Evolutionary conservation across 2,329 filamentous ascomycete genomes (phyloP).

Genomic region (Tolypocladium amazonense): DNA sequence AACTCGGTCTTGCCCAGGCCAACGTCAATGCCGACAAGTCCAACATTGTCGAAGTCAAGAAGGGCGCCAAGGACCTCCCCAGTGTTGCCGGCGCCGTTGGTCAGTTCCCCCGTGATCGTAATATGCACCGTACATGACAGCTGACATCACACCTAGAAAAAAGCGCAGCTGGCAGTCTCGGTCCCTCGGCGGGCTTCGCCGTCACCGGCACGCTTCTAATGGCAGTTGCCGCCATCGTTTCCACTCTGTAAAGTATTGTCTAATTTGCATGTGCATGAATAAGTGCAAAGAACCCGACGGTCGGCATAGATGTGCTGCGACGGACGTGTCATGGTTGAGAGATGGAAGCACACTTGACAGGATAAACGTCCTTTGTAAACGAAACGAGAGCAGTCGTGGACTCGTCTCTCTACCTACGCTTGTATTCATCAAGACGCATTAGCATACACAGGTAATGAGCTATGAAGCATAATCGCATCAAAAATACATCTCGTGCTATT

Average conservation of each 20-base stretch:
- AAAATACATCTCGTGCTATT: not conserved
- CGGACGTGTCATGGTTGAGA: not conserved
- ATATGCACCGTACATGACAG: not conserved
- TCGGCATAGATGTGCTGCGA: not conserved
- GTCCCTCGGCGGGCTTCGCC: slow-evolving; percentile 5
- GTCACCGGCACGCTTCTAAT: slow-evolving; percentile 8
- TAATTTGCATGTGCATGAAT: not conserved
- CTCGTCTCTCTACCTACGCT: not conserved
- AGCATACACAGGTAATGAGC: not conserved
- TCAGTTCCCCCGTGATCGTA: slow-evolving; percentile 7
- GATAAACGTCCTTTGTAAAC: not conserved
- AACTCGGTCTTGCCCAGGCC: slow-evolving; percentile 42
- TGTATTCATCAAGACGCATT: not conserved
- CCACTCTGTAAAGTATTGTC: not conserved
- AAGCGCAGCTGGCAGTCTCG: slow-evolving; percentile 9
- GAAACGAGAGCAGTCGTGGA: not conserved
- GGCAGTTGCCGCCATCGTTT: slow-evolving; percentile 7
- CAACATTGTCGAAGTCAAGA: slow-evolving; percentile 34
- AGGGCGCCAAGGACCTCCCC: slow-evolving; percentile 27
- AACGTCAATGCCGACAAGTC: slow-evolving; percentile 34
- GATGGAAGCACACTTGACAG: not conserved
- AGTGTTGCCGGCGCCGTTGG: slow-evolving; percentile 31
- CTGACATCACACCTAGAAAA: slow-evolving; percentile 1
- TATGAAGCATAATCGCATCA: not conserved
- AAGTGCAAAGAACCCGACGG: not conserved